Conservation (phyloP, 345 rosid species). For the Boechera retrofracta region DNA sequence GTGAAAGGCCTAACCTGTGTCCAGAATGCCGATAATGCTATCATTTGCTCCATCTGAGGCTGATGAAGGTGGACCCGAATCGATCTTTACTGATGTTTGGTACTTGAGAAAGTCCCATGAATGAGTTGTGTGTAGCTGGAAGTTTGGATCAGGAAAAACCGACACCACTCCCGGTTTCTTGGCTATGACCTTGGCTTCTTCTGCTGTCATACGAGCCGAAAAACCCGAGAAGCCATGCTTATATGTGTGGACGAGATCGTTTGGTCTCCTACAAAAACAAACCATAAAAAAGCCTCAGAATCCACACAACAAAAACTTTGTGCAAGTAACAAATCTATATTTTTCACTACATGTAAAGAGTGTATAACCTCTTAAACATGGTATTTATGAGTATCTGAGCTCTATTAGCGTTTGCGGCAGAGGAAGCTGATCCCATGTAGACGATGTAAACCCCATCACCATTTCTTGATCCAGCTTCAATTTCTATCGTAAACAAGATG, state of each 20-base stretch:
- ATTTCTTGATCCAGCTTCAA: constrained; percentile 34
- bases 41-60: constrained; percentile 50
- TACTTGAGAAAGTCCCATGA: constrained; percentile 92
- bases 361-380: constrained; percentile 50
- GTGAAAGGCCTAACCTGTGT: constrained; percentile 56
- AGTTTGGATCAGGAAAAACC: constrained; percentile 66
- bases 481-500: constrained; percentile 30
- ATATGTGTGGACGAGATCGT: constrained; percentile 55
- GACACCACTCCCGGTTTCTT: constrained; percentile 69
- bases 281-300: constrained; percentile 11
- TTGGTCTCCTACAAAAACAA: constrained; percentile 53
- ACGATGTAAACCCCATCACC: constrained; percentile 64
- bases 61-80: constrained; percentile 52
- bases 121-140: constrained; percentile 84
- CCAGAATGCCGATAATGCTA: constrained; percentile 70
- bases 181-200: constrained; percentile 64
- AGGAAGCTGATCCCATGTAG: constrained; percentile 68
- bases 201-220: constrained; percentile 72
- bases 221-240: constrained; percentile 77
- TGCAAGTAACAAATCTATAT: neutral
- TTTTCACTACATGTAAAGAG: neutral
- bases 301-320: constrained; percentile 3
- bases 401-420: constrained; percentile 51
- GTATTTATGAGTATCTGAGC: constrained; percentile 58
- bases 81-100: constrained; percentile 56